A percentile compares a stretch with the other conserved stretches of the same genome.
These are phyloP conservation scores for Ceratocystis destructans DNA, from an alignment of 2,329 filamentous ascomycete species.

Conservation along the genomic window DNA sequence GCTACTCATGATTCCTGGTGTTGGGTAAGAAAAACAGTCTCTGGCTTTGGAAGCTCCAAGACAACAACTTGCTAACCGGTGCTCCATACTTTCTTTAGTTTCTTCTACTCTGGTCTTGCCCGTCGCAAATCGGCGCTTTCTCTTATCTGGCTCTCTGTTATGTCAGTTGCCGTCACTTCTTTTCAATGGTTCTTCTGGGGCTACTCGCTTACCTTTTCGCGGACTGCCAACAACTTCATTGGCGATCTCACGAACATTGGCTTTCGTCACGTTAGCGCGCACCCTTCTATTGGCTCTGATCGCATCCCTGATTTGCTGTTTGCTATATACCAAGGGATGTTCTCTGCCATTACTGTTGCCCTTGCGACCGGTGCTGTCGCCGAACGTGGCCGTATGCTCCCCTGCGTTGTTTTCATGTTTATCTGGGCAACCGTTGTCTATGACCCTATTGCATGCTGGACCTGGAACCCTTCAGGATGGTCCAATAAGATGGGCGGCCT, in stretches of 20 bases:
- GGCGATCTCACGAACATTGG: conserved; percentile 70
- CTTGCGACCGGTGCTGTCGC: conserved; percentile 74
- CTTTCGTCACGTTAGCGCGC: conserved; percentile 59
- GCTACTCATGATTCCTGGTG: conserved; percentile 82
- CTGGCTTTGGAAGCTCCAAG: not conserved
- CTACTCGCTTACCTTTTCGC: conserved; percentile 70
- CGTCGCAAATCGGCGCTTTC: conserved; percentile 80
- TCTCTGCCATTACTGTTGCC: conserved; percentile 73
- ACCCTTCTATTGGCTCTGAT: conserved; percentile 57
- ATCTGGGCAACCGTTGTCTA: conserved; percentile 84
- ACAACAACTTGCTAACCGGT: not conserved
- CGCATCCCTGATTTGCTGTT: conserved; percentile 74
- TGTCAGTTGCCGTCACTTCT: conserved; percentile 67
- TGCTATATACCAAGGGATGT: conserved; percentile 79
- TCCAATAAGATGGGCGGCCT: conserved; percentile 64
- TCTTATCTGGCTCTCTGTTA: conserved; percentile 79
- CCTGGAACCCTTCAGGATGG: conserved; percentile 79
- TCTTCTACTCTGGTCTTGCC: conserved; percentile 87
- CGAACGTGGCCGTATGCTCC: conserved; percentile 76
- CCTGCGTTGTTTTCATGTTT: conserved; percentile 85
- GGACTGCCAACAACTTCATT: conserved; percentile 60
- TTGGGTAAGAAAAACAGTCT: conserved; percentile 42
- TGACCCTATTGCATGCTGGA: conserved; percentile 90
- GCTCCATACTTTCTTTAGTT: conserved; percentile 27
- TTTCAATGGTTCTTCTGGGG: conserved; percentile 97